Conservation (phyloP, 1,284 basidiomycete species). For the Cutaneotrichosporon cyanovorans region DNA sequence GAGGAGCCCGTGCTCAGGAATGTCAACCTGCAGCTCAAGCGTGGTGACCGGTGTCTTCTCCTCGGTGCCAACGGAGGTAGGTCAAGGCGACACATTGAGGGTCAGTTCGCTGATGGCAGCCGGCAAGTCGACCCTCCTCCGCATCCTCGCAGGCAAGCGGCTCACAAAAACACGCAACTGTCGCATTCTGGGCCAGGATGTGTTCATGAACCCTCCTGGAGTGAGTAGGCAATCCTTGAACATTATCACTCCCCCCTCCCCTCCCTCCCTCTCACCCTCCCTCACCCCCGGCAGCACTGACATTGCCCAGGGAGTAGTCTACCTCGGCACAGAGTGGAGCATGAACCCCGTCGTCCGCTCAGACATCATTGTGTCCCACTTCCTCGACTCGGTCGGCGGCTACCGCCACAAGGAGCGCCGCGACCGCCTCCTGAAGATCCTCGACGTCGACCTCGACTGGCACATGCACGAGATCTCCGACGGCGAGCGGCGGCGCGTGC, state of each 20-base stretch:
- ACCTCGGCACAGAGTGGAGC: slow-evolving; percentile 89
- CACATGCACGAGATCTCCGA: slow-evolving; percentile 72
- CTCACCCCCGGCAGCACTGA: not conserved
- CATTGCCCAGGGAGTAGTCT: slow-evolving; percentile 66
- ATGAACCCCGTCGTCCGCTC: slow-evolving; percentile 93
- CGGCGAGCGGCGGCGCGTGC: slow-evolving; percentile 86
- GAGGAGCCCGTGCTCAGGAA: slow-evolving; percentile 53
- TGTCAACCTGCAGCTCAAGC: slow-evolving; percentile 59
- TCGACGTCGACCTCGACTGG: slow-evolving; percentile 89
- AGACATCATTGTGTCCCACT: slow-evolving; percentile 80
- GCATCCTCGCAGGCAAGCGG: slow-evolving; percentile 88
- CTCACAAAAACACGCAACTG: slow-evolving; percentile 64
- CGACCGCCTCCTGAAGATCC: slow-evolving; percentile 76
- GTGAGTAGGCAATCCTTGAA: too few species aligned
- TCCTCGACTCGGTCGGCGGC: slow-evolving; percentile 90
- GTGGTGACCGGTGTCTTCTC: slow-evolving; percentile 70
- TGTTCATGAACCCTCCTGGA: slow-evolving; percentile 58
- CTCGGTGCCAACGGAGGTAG: slow-evolving; percentile 85
- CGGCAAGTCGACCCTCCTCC: slow-evolving; percentile 90
- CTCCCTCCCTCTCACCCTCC: too few species aligned
- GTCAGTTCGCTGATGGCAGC: slow-evolving; percentile 48
- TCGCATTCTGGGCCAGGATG: slow-evolving; percentile 69
- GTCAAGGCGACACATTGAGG: slow-evolving; percentile 16
- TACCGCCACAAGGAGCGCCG: slow-evolving; percentile 86
- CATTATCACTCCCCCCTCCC: too few species aligned